Conservation (phyloP, 179 eudicot genomes). For the Beta corolliflora region DNA sequence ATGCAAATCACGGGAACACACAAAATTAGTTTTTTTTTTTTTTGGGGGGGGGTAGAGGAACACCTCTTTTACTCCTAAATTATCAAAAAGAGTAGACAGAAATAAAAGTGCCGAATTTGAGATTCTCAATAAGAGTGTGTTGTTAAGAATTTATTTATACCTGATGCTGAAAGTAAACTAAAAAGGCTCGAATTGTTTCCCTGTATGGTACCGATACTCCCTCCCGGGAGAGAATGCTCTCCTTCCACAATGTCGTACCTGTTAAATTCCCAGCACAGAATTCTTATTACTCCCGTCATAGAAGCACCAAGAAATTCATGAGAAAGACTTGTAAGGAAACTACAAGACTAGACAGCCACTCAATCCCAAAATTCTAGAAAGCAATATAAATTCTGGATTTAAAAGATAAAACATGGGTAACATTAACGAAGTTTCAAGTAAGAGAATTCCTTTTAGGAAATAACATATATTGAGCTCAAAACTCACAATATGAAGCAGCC, state of each 20-base stretch:
- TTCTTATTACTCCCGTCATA: conserved; percentile 26
- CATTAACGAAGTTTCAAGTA: background rate
- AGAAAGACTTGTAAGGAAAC: conserved; percentile 11
- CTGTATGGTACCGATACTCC: conserved; percentile 94
- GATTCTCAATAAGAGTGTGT: background rate
- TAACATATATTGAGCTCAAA: background rate
- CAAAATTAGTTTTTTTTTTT: background rate
- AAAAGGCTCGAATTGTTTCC: conserved; percentile 86
- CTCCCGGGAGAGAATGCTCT: conserved; percentile 74
- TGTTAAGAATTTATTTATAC: conserved; percentile 34
- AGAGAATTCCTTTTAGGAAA: background rate
- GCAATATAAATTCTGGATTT: background rate
- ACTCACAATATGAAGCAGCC: conserved; percentile 4
- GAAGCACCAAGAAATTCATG: conserved; percentile 31
- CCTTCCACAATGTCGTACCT: conserved; percentile 96
- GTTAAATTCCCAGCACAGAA: conserved; percentile 44
- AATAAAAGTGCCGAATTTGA: background rate
- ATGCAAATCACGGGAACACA: too few species aligned
- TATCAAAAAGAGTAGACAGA: too few species aligned
- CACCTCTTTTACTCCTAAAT: background rate
- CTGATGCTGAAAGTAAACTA: conserved; percentile 93
- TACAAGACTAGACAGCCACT: background rate
- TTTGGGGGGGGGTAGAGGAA: background rate
- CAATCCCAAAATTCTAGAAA: background rate
- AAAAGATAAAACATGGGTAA: background rate